These are phyloP conservation scores for Calonectria pseudoturangicola DNA, from an alignment of 2,329 filamentous ascomycete genomes.

Conservation along the genomic window DNA sequence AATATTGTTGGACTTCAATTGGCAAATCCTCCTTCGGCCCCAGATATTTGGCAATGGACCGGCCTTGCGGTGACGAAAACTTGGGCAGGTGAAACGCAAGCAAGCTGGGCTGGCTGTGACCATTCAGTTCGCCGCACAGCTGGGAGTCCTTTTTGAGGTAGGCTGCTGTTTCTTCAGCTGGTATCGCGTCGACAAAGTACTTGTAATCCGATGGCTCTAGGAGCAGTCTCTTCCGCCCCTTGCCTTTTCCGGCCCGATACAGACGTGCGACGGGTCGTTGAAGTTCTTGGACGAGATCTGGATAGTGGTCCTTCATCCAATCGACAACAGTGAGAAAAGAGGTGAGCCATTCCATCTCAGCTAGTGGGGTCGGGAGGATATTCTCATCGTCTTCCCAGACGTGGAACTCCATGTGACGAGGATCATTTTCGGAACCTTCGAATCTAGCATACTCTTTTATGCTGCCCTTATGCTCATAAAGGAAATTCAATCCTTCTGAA, in stretches of 20 bases:
- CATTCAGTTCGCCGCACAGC: neutral
- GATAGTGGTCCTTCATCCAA: neutral
- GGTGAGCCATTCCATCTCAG: neutral
- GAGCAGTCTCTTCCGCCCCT: neutral
- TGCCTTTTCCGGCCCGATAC: neutral
- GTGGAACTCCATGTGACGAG: neutral
- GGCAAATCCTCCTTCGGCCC: neutral
- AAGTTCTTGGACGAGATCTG: neutral
- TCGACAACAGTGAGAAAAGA: neutral
- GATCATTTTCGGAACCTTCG: neutral
- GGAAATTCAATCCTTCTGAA: neutral
- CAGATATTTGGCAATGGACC: neutral
- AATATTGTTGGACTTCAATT: neutral
- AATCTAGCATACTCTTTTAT: neutral
- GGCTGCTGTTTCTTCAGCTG: neutral
- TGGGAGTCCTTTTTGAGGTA: neutral
- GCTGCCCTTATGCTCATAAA: too few relatives aligned
- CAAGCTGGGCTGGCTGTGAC: neutral
- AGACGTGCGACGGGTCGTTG: neutral
- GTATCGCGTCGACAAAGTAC: neutral
- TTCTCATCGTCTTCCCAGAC: neutral
- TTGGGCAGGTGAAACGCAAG: constrained; percentile 2
- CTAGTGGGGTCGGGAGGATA: neutral
- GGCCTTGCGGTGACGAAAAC: neutral
- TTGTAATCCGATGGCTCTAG: neutral